Evolutionary conservation across 257 asterid species (phyloP).

Genomic region (Ilex asprella): DNA sequence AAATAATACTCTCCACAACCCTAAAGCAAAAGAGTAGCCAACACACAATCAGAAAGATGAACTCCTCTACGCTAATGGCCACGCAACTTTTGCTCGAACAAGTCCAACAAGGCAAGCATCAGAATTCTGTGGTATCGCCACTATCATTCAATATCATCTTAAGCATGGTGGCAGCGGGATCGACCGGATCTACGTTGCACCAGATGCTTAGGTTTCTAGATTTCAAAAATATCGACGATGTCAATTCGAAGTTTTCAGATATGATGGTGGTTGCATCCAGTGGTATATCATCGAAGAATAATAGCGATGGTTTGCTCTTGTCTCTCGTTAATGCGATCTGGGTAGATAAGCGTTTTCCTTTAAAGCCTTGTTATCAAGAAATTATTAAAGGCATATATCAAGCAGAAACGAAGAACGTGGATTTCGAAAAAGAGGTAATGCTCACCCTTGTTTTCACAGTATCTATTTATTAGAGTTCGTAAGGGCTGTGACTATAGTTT

Average conservation of each 20-base stretch:
- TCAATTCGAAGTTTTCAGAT: background rate
- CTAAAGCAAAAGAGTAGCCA: too few species aligned
- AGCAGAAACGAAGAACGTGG: background rate
- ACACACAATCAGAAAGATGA: too few species aligned
- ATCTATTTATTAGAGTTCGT: too few species aligned
- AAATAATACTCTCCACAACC: too few species aligned
- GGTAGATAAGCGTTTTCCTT: background rate
- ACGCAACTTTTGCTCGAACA: too few species aligned
- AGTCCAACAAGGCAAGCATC: too few species aligned
- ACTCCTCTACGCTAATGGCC: too few species aligned
- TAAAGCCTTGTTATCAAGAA: background rate
- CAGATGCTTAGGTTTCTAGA: constrained; percentile 1
- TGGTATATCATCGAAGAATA: background rate
- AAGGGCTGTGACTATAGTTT: too few species aligned
- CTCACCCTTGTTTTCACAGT: too few species aligned
- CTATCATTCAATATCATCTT: background rate
- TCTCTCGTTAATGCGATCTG: background rate
- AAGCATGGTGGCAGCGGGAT: background rate
- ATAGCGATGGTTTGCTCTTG: background rate
- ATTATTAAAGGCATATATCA: background rate
- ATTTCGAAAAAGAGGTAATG: background rate
- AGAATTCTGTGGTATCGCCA: too few species aligned
- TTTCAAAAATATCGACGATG: background rate
- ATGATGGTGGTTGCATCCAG: background rate
- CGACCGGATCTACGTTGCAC: background rate